These are phyloP conservation scores for Leptographium flavum DNA, from an alignment of 2,329 filamentous ascomycete genomes.

Conservation along the genomic window DNA sequence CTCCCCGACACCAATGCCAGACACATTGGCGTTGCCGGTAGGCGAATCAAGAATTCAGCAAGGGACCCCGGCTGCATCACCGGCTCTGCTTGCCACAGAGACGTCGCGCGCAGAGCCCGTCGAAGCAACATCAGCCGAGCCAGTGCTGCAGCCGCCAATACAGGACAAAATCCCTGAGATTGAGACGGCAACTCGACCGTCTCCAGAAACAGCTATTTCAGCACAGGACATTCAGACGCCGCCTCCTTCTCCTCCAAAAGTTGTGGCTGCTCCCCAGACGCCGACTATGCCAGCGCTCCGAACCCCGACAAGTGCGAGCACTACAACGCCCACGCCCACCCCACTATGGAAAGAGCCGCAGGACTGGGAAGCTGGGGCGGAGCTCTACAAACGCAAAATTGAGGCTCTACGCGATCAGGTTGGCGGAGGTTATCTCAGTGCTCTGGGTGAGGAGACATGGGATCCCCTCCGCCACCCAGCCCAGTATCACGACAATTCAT, in stretches of 20 bases:
- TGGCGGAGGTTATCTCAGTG: conserved; percentile 76
- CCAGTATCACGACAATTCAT: conserved; percentile 24
- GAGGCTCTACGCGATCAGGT: conserved; percentile 75
- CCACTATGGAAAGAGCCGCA: conserved; percentile 25
- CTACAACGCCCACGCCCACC: not conserved
- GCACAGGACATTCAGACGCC: not conserved
- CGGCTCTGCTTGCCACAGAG: conserved; percentile 16
- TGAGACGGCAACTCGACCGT: conserved; percentile 14
- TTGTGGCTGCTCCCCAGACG: not conserved
- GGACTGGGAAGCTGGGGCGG: conserved; percentile 55
- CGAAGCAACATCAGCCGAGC: conserved; percentile 25
- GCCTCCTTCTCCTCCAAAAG: not conserved
- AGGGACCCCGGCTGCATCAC: conserved; percentile 24
- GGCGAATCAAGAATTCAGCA: conserved; percentile 27
- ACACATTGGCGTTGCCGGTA: not conserved
- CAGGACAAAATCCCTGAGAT: conserved; percentile 18
- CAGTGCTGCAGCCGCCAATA: conserved; percentile 20
- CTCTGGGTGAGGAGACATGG: conserved; percentile 66
- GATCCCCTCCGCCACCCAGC: conserved; percentile 25
- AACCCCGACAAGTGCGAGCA: conserved; percentile 3
- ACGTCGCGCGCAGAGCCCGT: conserved; percentile 4
- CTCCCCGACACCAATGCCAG: not conserved
- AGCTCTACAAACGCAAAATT: conserved; percentile 76
- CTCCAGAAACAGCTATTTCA: not conserved
- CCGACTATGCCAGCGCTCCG: conserved; percentile 7